Evolutionary conservation across 495 filamentous ascomycete species (phyloP), one percentile per base, ranked within the genome.

Genomic region (Astrothelium subdiscretum): DNA sequence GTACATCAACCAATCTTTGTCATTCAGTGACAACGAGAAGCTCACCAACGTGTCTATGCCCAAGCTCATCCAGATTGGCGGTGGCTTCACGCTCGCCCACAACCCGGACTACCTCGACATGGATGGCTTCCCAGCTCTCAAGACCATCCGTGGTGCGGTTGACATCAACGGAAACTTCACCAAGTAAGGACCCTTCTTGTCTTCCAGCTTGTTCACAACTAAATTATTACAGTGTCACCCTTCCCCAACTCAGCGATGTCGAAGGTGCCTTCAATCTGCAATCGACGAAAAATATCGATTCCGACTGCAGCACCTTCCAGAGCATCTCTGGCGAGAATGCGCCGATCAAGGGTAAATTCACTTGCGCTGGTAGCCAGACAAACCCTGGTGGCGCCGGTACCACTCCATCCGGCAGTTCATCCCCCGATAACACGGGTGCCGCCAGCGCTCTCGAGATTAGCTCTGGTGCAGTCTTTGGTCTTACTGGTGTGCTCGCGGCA

Each of bases 111-210:
- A 96, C 13, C 62, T 66, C 59, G 69, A 73, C 62, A 79, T 96
- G 32, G 70, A 81, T 61, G 81, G 80, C 54, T 88, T 97, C 79
- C 77, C 81, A 40, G 69, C 76, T 48, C 80, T 98, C 26, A 68
- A 80, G 63, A 79, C 72, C n/a, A 81, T 97, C 52, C 81, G 79
- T 65, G 94, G 92, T 76, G 92, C 92, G 63, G 77, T 99, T 74
- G 89, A 95, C 78, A 84, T 96, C 76, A 84, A 83, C 68, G 94
- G 94, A 69, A 86, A 82, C 76, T 95, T 96, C 74, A 82, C 82
- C 58, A 77, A 82, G 88, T 96, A 80, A 79, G 91, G 83, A 54
- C 51, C 3, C 24, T n/a, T 27, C 31, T n/a, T 22, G 10, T 20
- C 5, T 22, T 61, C 11, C 6, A 42, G 52, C 35, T n/a, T 24